Conservation (phyloP, 2,329 filamentous ascomycete genomes). For the Aspergillus fijiensis region DNA sequence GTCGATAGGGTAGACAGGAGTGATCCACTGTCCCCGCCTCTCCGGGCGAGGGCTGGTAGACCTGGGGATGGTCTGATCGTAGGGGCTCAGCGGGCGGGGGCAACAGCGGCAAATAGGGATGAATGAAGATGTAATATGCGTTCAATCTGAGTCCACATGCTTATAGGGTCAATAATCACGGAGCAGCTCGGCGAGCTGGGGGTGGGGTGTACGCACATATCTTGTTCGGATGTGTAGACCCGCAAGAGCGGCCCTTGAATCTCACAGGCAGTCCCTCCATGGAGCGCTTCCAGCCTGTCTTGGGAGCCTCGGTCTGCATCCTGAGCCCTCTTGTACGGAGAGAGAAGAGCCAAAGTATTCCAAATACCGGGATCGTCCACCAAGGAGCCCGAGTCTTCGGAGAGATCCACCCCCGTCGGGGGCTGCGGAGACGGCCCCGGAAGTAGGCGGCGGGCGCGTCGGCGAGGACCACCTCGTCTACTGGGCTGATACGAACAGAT, state of each 20-base stretch:
- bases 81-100: constrained; percentile 8
- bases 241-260: constrained; percentile 9
- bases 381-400: background rate
- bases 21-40: constrained; percentile 7
- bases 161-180: background rate
- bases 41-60: background rate
- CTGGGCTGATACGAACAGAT: constrained; percentile 14
- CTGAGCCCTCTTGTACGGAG: constrained; percentile 14
- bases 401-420: background rate
- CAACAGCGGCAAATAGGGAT: constrained; percentile 27
- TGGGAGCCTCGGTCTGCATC: background rate
- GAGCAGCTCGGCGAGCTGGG: background rate
- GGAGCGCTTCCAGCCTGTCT: background rate
- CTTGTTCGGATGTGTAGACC: constrained; percentile 21
- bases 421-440: background rate
- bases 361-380: constrained; percentile 16
- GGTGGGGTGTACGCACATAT: constrained; percentile 19
- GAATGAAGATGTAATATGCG: constrained; percentile 29
- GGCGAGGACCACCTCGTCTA: constrained; percentile 26
- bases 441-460: constrained; percentile 18
- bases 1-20: constrained; percentile 21
- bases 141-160: constrained; percentile 16
- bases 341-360: constrained; percentile 17
- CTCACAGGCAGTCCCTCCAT: background rate
- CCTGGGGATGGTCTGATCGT: background rate